Conservation (phyloP, 2,329 filamentous ascomycete species). For the Leptosphaerulina australis region DNA sequence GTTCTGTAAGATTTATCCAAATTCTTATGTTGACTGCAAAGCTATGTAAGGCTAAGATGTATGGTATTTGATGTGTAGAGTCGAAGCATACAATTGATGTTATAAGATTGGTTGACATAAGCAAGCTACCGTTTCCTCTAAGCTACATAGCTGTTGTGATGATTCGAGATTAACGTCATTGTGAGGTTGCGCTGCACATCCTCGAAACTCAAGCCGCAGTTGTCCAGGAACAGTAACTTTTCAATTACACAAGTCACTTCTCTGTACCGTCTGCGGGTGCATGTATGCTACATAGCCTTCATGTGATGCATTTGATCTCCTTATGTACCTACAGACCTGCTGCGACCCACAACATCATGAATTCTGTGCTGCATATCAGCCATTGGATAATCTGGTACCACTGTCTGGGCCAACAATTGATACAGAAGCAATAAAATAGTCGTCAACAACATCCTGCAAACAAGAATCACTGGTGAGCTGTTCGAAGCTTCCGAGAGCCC, state of each 20-base stretch:
- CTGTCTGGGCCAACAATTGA: slow-evolving; percentile 1
- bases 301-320: no score
- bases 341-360: no score
- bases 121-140: slow-evolving; percentile 1
- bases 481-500: slow-evolving; percentile 9
- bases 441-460: background rate
- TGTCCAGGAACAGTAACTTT: no score
- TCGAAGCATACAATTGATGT: background rate
- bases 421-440: slow-evolving; percentile 1
- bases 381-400: background rate
- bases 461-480: slow-evolving; percentile 1
- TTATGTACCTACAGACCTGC: no score
- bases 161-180: slow-evolving; percentile 22
- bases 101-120: background rate
- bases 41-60: background rate
- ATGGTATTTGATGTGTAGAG: no score
- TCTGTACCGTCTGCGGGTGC: no score
- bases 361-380: background rate
- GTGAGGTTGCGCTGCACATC: slow-evolving; percentile 23
- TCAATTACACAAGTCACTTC: no score
- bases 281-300: no score
- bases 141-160: slow-evolving; percentile 1
- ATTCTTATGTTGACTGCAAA: background rate
- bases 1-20: background rate
- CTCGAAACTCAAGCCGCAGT: background rate